phyloP scores from a whole-genome alignment of 2,329 filamentous ascomycete genomes.

The Phialophora verrucosa region DNA sequence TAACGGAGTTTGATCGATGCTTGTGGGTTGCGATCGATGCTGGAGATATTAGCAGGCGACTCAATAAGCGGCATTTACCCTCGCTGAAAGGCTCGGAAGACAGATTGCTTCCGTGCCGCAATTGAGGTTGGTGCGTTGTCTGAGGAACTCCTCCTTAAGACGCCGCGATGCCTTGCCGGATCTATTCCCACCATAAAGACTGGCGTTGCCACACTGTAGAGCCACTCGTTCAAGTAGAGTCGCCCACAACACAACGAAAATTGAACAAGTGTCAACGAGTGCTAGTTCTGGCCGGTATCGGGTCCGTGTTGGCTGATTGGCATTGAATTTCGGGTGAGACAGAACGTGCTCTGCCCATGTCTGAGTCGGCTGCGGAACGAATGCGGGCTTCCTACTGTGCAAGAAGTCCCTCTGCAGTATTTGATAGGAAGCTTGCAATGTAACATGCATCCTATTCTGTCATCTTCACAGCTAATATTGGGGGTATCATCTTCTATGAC shows the following conservation, averaged over 20 bases:
- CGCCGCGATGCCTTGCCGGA: not conserved
- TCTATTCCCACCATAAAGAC: not conserved
- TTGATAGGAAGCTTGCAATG: not conserved
- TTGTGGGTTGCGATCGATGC: not conserved
- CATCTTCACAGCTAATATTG: not conserved
- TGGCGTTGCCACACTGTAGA: no score
- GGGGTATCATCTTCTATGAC: conserved; percentile 7
- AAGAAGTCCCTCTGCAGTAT: not conserved
- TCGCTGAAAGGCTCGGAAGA: not conserved
- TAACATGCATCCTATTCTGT: not conserved
- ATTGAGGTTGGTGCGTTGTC: not conserved
- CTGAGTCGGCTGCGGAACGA: no score
- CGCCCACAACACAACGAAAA: no score
- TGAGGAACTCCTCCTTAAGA: not conserved
- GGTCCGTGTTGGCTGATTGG: no score
- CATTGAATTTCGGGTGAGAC: no score
- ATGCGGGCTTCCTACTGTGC: not conserved
- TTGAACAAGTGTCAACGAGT: no score
- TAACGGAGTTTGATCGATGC: not conserved
- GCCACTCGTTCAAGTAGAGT: no score
- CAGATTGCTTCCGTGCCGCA: conserved; percentile 2
- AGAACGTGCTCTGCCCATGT: no score
- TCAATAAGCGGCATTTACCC: not conserved
- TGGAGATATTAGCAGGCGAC: not conserved
- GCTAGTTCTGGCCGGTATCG: no score